Evolutionary conservation across 805 yeast genomes (phyloP), one percentile per base, ranked within the genome.

Genomic region (Starmera amethionina): DNA sequence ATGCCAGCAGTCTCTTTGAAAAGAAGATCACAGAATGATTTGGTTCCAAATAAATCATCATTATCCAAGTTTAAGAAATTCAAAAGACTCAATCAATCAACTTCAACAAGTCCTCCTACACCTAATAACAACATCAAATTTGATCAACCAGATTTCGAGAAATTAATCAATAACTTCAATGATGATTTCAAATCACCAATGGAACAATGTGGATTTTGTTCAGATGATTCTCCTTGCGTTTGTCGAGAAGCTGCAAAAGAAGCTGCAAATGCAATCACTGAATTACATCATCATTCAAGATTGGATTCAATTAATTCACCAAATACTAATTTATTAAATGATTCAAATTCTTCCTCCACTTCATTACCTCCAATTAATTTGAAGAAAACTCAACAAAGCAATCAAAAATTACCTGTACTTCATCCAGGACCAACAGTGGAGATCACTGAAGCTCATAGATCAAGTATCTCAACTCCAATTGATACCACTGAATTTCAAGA

Each of bases 151-250:
- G 36, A 19, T 13, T 19, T 34, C 15, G 14, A 25, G 9, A 11
- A 12, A 22, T 15, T 16, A 34, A 38, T 35, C 33, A 58, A 49
- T 16, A 40, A 45, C 14, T 44, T 51, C 14, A 45, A 46, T 2
- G 56, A 51, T 18, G 63, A 68, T 44, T 75, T 70, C 38, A 60
- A 61, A 32, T 72, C 75, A 2, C 73, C 77, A 7, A 67, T 70
- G 44, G 94, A 84, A 48, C 77, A 82, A 43, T 90, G 97, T 61
- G 97, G 97, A 0, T 89, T 90, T 60, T 90, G 97, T 55, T 77
- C 95, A 0, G 95, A 85, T 49, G 93, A 79, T 49, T 79, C 95
- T 0, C 89, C 95, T 2, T 90, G 97, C 62, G 83, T 90, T 3
- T 90, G 97, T 58, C 75, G 90, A 25, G 96, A 87, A 49, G 83